phyloP scores from a whole-genome alignment of 768 basidiomycete species.

The Mycena venus region DNA sequence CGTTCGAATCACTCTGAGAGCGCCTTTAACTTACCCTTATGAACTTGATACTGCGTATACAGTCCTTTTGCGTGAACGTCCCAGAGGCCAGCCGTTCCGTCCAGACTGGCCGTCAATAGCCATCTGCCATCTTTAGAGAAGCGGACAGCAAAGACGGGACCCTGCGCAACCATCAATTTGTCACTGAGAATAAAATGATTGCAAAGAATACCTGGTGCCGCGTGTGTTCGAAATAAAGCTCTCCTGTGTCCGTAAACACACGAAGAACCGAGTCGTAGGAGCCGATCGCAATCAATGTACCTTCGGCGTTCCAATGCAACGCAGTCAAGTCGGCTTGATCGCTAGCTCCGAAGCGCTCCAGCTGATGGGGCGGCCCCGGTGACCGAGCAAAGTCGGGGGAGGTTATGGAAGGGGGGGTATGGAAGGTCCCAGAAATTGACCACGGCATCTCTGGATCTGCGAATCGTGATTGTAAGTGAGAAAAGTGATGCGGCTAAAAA shows the following conservation, averaged over 20 bases:
- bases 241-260: constrained; percentile 70
- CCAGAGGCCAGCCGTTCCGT: constrained; percentile 85
- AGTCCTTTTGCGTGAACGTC: constrained; percentile 74
- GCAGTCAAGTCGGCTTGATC: constrained; percentile 77
- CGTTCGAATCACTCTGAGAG: constrained; percentile 26
- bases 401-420: constrained; percentile 46
- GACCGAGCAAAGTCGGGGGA: constrained; percentile 45
- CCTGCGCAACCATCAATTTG: constrained; percentile 64
- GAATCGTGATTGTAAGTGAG: neutral
- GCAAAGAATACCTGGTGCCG: constrained; percentile 71
- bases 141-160: constrained; percentile 82
- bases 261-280: constrained; percentile 84
- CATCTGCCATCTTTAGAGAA: constrained; percentile 83
- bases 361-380: constrained; percentile 55
- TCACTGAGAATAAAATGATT: neutral
- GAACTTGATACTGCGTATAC: constrained; percentile 73
- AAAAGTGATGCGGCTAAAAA: no score
- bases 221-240: constrained; percentile 70
- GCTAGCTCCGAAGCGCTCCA: constrained; percentile 64
- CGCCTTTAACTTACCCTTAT: constrained; percentile 70
- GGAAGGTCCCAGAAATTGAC: constrained; percentile 82
- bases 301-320: constrained; percentile 83
- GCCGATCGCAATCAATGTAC: constrained; percentile 80
- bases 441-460: constrained; percentile 81
- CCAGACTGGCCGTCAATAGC: constrained; percentile 83